Conservation (phyloP, 2,329 filamentous ascomycete species). For the Neurospora sp. region DNA sequence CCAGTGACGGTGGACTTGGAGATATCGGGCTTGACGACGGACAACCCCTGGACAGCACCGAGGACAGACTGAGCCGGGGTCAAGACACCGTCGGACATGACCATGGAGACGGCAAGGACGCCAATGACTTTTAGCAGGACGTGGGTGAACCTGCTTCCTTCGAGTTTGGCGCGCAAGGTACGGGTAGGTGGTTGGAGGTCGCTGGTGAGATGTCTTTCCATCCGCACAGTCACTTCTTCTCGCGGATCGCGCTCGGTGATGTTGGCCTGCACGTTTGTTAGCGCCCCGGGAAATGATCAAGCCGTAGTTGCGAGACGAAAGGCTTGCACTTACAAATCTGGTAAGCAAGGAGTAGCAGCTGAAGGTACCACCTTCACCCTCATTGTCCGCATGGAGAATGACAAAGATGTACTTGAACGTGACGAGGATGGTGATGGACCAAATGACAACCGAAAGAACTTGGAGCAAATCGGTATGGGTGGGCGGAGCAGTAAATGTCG, state of each 20-base stretch:
- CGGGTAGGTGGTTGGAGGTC: slow-evolving; percentile 45
- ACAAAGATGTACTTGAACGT: slow-evolving; percentile 61
- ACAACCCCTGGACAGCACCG: slow-evolving; percentile 56
- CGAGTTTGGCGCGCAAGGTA: slow-evolving; percentile 45
- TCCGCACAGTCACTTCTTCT: slow-evolving; percentile 34
- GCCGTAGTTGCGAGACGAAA: no score
- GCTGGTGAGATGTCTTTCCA: slow-evolving; percentile 48
- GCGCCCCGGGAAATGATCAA: not conserved
- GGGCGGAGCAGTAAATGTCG: slow-evolving; percentile 51
- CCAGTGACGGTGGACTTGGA: slow-evolving; percentile 49
- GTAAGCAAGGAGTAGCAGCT: slow-evolving; percentile 15
- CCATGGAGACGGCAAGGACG: slow-evolving; percentile 57
- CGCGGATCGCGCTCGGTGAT: slow-evolving; percentile 13
- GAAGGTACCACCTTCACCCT: slow-evolving; percentile 57
- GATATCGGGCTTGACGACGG: slow-evolving; percentile 48
- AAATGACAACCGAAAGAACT: slow-evolving; percentile 58
- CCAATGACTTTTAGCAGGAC: slow-evolving; percentile 50
- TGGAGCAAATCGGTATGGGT: slow-evolving; percentile 50
- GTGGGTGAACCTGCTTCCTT: slow-evolving; percentile 43
- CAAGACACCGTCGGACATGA: slow-evolving; percentile 56
- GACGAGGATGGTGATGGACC: slow-evolving; percentile 60
- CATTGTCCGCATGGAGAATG: slow-evolving; percentile 57
- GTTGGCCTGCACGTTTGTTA: slow-evolving; percentile 3
- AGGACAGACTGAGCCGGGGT: slow-evolving; percentile 63
- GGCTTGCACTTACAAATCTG: slow-evolving; percentile 6